Conservation (phyloP, 495 filamentous ascomycete genomes). For the Lasiosphaeria ovina region DNA sequence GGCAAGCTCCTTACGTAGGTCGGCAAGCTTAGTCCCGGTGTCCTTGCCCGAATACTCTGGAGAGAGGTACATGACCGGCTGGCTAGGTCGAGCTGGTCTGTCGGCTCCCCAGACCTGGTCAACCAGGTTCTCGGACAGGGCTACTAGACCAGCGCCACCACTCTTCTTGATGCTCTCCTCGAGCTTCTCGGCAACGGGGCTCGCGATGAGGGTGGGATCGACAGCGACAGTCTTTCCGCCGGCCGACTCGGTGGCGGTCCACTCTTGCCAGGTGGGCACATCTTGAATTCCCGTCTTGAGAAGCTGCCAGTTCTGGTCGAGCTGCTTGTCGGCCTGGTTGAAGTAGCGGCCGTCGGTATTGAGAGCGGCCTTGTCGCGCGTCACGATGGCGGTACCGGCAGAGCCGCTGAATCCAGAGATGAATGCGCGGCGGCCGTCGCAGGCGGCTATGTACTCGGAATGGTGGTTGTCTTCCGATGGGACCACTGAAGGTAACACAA, state of each 20-base stretch:
- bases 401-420: conserved; percentile 96
- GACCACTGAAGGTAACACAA: conserved; percentile 60
- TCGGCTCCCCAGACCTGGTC: conserved; percentile 81
- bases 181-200: conserved; percentile 81
- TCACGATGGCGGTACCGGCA: conserved; percentile 88
- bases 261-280: conserved; percentile 97
- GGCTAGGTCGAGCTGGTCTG: conserved; percentile 70
- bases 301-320: conserved; percentile 88
- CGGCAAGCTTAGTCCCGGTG: conserved; percentile 77
- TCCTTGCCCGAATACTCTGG: conserved; percentile 78
- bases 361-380: conserved; percentile 79
- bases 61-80: conserved; percentile 68
- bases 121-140: conserved; percentile 76
- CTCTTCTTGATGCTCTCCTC: conserved; percentile 84
- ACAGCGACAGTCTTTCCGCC: conserved; percentile 87
- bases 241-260: conserved; percentile 82
- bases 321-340: conserved; percentile 91
- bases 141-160: conserved; percentile 71
- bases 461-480: conserved; percentile 97
- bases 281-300: conserved; percentile 91
- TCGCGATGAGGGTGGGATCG: conserved; percentile 85
- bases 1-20: conserved; percentile 86
- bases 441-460: conserved; percentile 95
- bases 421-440: conserved; percentile 86
- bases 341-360: conserved; percentile 98